Evolutionary conservation across 441 rosid species (phyloP).

Genomic region (Lepidium campestre): DNA sequence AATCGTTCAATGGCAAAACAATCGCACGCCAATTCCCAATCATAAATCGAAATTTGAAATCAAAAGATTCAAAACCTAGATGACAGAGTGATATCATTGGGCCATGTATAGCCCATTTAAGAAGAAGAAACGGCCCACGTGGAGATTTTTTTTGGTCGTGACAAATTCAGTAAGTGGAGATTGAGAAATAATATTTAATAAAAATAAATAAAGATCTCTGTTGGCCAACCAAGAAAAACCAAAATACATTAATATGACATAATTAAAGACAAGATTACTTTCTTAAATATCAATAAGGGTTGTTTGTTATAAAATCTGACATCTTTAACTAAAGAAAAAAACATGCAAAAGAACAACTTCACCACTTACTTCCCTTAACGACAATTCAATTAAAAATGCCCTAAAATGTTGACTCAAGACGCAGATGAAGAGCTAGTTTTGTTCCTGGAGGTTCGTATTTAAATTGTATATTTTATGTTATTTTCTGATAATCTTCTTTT

Average conservation of each 20-base stretch:
- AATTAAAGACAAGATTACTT: neutral
- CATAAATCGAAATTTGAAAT: too few relatives aligned
- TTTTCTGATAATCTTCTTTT: neutral
- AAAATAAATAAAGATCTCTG: too few relatives aligned
- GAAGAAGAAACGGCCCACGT: too few relatives aligned
- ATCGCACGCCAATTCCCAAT: neutral
- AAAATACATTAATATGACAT: neutral
- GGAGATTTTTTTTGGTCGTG: too few relatives aligned
- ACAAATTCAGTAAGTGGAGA: too few relatives aligned
- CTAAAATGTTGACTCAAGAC: slow-evolving; percentile 16
- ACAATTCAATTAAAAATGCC: neutral
- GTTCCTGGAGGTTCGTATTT: neutral
- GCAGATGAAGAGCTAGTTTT: slow-evolving; percentile 24
- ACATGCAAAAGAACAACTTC: slow-evolving; percentile 15
- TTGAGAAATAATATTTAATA: too few relatives aligned
- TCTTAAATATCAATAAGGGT: neutral
- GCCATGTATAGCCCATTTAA: too few relatives aligned
- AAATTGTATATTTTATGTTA: neutral
- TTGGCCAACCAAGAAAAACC: too few relatives aligned
- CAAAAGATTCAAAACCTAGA: too few relatives aligned
- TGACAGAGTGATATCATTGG: too few relatives aligned
- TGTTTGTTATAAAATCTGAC: slow-evolving; percentile 3
- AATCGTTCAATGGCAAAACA: slow-evolving; percentile 42
- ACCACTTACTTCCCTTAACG: slow-evolving; percentile 13
- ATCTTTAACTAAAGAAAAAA: neutral